Percentiles rank a stretch among this genome's conserved stretches.
Evolutionary conservation across 2,329 filamentous ascomycete species (phyloP).

Genomic region (Ilyonectria destructans): DNA sequence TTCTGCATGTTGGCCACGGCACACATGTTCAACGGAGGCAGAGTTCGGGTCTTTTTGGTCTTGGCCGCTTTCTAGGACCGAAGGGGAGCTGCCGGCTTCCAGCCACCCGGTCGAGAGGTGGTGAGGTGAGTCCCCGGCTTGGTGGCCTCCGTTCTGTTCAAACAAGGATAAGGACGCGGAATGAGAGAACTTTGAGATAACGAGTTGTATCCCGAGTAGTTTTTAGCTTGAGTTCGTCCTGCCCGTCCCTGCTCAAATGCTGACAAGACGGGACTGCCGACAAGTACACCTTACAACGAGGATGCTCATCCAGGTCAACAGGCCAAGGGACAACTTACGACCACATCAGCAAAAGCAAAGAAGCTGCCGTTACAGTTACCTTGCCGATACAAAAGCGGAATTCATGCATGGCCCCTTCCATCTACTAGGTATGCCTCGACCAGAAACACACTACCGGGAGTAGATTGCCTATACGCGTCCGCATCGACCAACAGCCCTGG

Average conservation of each 20-base stretch:
- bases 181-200: not conserved
- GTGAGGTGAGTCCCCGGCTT: not conserved
- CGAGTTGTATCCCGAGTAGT: not conserved
- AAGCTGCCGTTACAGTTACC: too few relatives aligned
- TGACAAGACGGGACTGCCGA: not conserved
- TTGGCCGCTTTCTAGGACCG: slow-evolving; percentile 1
- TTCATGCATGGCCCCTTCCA: slow-evolving; percentile 3
- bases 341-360: not conserved
- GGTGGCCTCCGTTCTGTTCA: not conserved
- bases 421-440: not conserved
- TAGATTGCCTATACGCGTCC: not conserved
- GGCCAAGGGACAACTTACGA: not conserved
- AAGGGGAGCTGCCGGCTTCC: not conserved
- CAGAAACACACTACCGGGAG: slow-evolving; percentile 7
- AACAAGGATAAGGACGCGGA: not conserved
- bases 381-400: not conserved
- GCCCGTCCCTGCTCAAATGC: not conserved
- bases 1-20: not conserved
- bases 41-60: not conserved
- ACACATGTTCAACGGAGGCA: too few relatives aligned
- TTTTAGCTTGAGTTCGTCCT: not conserved
- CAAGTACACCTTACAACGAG: not conserved
- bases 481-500: slow-evolving; percentile 7
- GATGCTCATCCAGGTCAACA: not conserved
- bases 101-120: not conserved